phyloP scores from a whole-genome alignment of 768 basidiomycete species.

The Leccinum longicurvipes region DNA sequence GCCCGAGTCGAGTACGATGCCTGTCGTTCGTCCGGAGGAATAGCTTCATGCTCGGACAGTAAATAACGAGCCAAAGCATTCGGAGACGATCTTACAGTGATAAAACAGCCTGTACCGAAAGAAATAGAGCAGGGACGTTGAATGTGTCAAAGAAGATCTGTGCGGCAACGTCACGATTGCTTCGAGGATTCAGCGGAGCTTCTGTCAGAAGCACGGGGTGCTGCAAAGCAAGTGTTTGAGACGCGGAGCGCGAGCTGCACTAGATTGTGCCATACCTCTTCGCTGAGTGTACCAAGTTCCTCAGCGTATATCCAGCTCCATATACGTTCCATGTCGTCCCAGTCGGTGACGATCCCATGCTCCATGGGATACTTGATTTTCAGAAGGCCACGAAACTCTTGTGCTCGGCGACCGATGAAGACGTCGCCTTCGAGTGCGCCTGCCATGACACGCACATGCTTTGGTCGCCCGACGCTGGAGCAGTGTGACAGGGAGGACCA shows the following conservation, averaged over 20 bases:
- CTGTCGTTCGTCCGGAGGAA: slow-evolving; percentile 96
- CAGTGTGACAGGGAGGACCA: slow-evolving; percentile 17
- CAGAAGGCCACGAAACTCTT: slow-evolving; percentile 91
- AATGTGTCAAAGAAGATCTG: slow-evolving; percentile 99
- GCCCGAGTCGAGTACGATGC: slow-evolving; percentile 98
- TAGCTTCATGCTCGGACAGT: slow-evolving; percentile 55
- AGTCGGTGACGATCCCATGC: slow-evolving; percentile 98
- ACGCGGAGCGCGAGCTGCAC: neutral
- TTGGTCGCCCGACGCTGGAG: slow-evolving; percentile 88
- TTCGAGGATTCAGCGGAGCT: slow-evolving; percentile 94
- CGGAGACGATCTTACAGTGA: slow-evolving; percentile 69
- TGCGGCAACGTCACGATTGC: slow-evolving; percentile 93
- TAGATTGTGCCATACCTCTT: slow-evolving; percentile 64
- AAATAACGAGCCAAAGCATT: slow-evolving; percentile 1
- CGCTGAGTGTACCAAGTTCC: slow-evolving; percentile 91
- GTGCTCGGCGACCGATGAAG: slow-evolving; percentile 93
- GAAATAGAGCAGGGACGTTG: slow-evolving; percentile 97
- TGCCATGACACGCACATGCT: slow-evolving; percentile 97
- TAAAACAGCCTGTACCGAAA: slow-evolving; percentile 94
- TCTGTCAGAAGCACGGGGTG: slow-evolving; percentile 97
- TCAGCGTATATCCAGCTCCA: slow-evolving; percentile 98
- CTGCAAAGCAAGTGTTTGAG: slow-evolving; percentile 40
- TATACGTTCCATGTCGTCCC: slow-evolving; percentile 99
- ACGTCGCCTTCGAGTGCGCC: slow-evolving; percentile 95
- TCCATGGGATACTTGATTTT: slow-evolving; percentile 99